Evolutionary conservation across 441 rosid species (phyloP), one percentile per base, ranked within the genome.

Genomic region (Melastoma candidum): DNA sequence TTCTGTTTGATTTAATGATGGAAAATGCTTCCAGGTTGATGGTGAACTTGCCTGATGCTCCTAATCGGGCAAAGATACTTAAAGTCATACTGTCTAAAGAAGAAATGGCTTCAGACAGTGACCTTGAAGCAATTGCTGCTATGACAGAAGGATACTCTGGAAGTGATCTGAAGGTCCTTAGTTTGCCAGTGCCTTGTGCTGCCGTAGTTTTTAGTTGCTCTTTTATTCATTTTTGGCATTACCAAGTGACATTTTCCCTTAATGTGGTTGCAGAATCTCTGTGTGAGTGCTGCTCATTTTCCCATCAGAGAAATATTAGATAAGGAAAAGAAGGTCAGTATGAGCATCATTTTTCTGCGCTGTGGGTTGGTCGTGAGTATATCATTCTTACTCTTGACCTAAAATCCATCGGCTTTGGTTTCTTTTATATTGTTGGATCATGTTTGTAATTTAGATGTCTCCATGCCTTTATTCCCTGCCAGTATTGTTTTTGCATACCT

Each of bases 141-240:
- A 87, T 94, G 94, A 81, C 97, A 5, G 92, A 87, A 66, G 99
- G 99, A 46, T 94, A 90, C 69, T 90, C 99, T 41, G 99, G 99
- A 69, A 94, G 99, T 65, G 99, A 94, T 71, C 67, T 94, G 44
- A 94, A 90, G 99, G 99, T 94, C 12, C 22, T 17, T 17, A 17
- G 22, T 13, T 13, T 68, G 46, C 49, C 53, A 22, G 44, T 48
- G 12, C 9, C 17, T 8, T 3, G 45, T 48, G 12, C 26, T 14
- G 26, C 9, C 26, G 41, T 17, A 29, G 36, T 7, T 44, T 39
- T 59, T 13, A 25, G 10, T 24, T 7, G 39, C 27, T 25, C 45
- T 32, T 13, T 43, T 26, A 11, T 11, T 17, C 29, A 43, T 6
- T 12, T 22, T 29, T 29, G 36, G 22, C 36, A 29, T 29, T 29